phyloP scores from a whole-genome alignment of 148 eudicot genomes.

The Heliamphora exappendiculata region DNA sequence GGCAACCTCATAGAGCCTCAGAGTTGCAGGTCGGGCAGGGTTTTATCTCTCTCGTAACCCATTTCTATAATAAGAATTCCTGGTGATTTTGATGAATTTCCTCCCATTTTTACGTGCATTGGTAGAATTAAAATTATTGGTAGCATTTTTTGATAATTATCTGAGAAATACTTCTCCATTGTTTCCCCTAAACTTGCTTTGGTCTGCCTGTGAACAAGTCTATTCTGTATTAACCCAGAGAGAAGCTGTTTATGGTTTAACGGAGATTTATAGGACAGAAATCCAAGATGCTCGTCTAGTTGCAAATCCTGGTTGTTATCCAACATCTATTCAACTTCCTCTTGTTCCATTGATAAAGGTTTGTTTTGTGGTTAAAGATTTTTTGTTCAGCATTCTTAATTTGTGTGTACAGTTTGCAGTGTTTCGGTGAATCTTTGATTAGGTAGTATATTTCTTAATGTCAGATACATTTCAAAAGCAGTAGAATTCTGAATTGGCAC shows the following conservation, averaged over 20 bases:
- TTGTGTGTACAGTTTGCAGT: background rate
- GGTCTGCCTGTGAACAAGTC: background rate
- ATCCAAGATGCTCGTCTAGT: conserved; percentile 68
- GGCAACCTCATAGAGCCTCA: conserved; percentile 80
- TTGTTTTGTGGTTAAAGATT: background rate
- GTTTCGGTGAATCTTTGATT: background rate
- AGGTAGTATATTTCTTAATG: background rate
- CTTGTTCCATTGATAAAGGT: conserved; percentile 88
- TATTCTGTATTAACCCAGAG: conserved; percentile 34
- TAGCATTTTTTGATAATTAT: background rate
- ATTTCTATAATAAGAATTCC: background rate
- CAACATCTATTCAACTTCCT: conserved; percentile 83
- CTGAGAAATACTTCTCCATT: background rate
- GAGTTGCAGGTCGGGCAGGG: conserved; percentile 60
- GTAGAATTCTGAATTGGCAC: too few relatives aligned
- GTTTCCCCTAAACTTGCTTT: background rate
- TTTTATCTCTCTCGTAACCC: background rate
- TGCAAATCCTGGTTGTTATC: conserved; percentile 98
- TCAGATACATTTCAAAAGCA: too few relatives aligned
- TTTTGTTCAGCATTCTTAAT: background rate
- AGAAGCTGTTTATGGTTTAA: conserved; percentile 90
- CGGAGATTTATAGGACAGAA: conserved; percentile 61
- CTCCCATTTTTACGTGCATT: background rate
- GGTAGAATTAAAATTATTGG: background rate
- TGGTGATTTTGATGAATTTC: background rate